Base-by-base conservation (phyloP, 441 rosid species). In the Pelargonium fulgidum region DNA sequence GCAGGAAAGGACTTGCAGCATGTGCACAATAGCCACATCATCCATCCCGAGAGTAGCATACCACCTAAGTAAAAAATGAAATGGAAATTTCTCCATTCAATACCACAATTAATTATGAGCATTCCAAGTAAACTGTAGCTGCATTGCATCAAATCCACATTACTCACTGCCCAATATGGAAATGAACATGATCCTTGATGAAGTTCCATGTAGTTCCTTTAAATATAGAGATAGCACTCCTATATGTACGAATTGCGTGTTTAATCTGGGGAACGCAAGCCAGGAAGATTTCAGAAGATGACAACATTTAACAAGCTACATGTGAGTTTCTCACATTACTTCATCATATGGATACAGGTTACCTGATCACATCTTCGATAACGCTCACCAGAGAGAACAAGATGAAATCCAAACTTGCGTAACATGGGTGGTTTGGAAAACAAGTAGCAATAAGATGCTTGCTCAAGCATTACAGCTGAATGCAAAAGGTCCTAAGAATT, bases 401-500 rank as follows among this genome's bases (percentile, higher is more conserved):
- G 90, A 86, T 92, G 98, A 83, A 92, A 92, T 70, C 99, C 99
- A 83, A 87, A 92, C 81, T 92, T 95, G 81, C 92, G 90, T 77
- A 92, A 73, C 99, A 95, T 92, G 67, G 92, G 83, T 66, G 97
- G 99, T 78, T 81, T 83, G 61, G 96, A 87, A 71, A 90, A 80
- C 83, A 95, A 78, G 82, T 88, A 95, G 82, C 99, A 95, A 77
- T 92, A 92, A 69, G 99, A 90, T 78, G 97, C 96, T 86, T 95
- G 99, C 92, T 95, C 99, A 67, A 92, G 89, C 98, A 95, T 89
- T 61, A 95, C 95, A 76, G 99, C 99, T 16, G 96, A 86, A 84
- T 90, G 92, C 77, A 92, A 72, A 69, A 89, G 78, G 75, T 95
- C 99, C 99, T 95, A 80, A 33, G 66, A 71, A 71, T 22, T 75